phyloP scores from a whole-genome alignment of 768 basidiomycete species.

The Phanerochaete sordida region DNA sequence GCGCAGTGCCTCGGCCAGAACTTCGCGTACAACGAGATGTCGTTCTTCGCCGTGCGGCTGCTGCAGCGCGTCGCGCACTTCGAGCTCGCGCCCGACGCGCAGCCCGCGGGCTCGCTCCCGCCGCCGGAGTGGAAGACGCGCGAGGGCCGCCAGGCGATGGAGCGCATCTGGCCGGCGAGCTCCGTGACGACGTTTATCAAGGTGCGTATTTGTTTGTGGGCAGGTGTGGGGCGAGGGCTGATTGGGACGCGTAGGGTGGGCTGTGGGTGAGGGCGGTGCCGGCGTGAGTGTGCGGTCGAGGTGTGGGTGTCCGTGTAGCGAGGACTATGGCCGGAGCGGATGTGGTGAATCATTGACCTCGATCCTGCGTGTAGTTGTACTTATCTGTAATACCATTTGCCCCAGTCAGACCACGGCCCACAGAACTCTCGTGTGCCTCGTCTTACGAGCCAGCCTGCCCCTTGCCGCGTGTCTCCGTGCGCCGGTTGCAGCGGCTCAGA shows the following conservation, averaged over 20 bases:
- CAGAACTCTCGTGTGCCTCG: no score
- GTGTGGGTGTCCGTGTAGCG: no score
- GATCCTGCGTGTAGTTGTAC: no score
- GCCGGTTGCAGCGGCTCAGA: no score
- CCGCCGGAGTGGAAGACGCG: slow-evolving; percentile 30
- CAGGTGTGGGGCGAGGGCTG: not conserved
- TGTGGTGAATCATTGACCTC: no score
- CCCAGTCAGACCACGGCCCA: no score
- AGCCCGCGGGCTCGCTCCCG: slow-evolving; percentile 26
- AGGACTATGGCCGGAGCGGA: no score
- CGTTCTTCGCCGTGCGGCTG: slow-evolving; percentile 49
- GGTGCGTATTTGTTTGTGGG: slow-evolving; percentile 14
- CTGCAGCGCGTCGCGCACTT: slow-evolving; percentile 45
- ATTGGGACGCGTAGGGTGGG: slow-evolving; percentile 14
- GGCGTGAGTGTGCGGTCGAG: no score
- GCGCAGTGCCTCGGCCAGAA: slow-evolving; percentile 17
- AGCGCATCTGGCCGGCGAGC: slow-evolving; percentile 36
- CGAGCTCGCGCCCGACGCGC: slow-evolving; percentile 34
- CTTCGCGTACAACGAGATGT: slow-evolving; percentile 52
- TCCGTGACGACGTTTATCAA: slow-evolving; percentile 40
- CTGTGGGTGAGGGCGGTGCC: slow-evolving; percentile 42
- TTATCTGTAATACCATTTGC: no score
- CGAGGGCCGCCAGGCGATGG: slow-evolving; percentile 30
- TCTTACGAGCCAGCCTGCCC: no score
- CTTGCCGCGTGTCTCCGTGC: no score